phyloP scores from a whole-genome alignment of 768 basidiomycete genomes.

The Dacryopinax primogenitus region DNA sequence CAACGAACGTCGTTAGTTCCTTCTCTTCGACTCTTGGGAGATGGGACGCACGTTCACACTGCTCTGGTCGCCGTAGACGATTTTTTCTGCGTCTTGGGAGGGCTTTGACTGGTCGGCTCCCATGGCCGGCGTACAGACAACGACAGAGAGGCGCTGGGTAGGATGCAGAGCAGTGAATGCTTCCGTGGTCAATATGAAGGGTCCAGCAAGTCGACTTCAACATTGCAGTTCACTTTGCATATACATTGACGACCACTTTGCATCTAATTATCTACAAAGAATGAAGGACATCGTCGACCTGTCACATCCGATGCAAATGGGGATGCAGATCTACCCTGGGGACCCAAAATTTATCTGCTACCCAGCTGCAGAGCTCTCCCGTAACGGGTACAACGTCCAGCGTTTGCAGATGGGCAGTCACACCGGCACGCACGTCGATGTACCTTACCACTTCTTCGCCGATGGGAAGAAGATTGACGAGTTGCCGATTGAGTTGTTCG shows the following conservation, averaged over 20 bases:
- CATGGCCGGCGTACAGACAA: not conserved
- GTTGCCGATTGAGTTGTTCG: constrained; percentile 40
- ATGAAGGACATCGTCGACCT: constrained; percentile 34
- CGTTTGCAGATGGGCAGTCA: constrained; percentile 50
- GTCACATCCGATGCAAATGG: constrained; percentile 36
- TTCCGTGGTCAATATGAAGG: not conserved
- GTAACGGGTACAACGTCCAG: constrained; percentile 42
- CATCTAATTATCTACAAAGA: not conserved
- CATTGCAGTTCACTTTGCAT: not conserved
- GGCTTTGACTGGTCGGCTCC: constrained; percentile 7
- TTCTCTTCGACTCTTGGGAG: not conserved
- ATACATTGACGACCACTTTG: not conserved
- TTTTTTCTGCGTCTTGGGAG: not conserved
- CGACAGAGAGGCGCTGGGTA: not conserved
- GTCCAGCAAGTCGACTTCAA: no score
- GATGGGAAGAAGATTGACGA: constrained; percentile 46
- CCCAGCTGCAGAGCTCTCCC: constrained; percentile 30
- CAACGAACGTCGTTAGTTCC: not conserved
- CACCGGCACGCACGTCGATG: constrained; percentile 69
- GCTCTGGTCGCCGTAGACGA: not conserved
- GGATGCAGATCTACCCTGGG: constrained; percentile 42
- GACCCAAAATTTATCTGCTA: constrained; percentile 38
- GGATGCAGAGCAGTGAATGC: not conserved
- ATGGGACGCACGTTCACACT: not conserved
- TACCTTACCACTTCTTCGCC: constrained; percentile 57